Evolutionary conservation across 2,329 filamentous ascomycete genomes (phyloP).

Genomic region (Pyrenophora tritici-repentis): DNA sequence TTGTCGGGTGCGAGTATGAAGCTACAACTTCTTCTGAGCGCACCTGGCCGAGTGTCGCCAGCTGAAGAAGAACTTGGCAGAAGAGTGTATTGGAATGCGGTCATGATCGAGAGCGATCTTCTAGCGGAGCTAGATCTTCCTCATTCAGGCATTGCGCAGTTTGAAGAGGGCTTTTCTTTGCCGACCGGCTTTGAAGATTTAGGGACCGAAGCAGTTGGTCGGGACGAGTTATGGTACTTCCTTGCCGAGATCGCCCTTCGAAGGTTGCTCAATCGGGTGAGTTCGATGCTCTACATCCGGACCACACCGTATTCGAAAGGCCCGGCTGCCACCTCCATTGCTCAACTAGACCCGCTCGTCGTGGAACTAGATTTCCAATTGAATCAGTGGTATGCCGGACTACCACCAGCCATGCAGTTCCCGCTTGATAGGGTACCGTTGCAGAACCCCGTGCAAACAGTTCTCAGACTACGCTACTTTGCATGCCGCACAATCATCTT

Average conservation of each 20-base stretch:
- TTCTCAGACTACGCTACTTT: conserved; percentile 78
- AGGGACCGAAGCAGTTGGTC: conserved; percentile 69
- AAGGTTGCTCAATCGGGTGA: conserved; percentile 76
- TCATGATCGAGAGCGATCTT: conserved; percentile 79
- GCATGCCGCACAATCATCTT: conserved; percentile 87
- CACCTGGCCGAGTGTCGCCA: conserved; percentile 70
- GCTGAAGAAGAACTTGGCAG: conserved; percentile 75
- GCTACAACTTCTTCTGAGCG: conserved; percentile 76
- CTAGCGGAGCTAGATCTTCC: conserved; percentile 80
- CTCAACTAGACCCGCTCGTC: conserved; percentile 76
- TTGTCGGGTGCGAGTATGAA: conserved; percentile 82
- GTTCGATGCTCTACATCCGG: conserved; percentile 78
- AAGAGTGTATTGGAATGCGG: conserved; percentile 81
- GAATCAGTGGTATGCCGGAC: conserved; percentile 81
- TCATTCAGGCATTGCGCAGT: conserved; percentile 80
- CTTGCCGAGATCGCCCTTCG: conserved; percentile 80
- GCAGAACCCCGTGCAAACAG: conserved; percentile 76
- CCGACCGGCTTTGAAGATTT: conserved; percentile 75
- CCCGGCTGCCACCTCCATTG: conserved; percentile 65
- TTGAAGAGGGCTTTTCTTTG: conserved; percentile 78
- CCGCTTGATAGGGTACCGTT: conserved; percentile 70
- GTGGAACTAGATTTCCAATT: conserved; percentile 82
- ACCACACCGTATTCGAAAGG: conserved; percentile 51
- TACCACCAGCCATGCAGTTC: conserved; percentile 77
- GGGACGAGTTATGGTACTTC: conserved; percentile 85